Evolutionary conservation across 1,284 basidiomycete species (phyloP).

Genomic region (Cystobasidium pallidum): DNA sequence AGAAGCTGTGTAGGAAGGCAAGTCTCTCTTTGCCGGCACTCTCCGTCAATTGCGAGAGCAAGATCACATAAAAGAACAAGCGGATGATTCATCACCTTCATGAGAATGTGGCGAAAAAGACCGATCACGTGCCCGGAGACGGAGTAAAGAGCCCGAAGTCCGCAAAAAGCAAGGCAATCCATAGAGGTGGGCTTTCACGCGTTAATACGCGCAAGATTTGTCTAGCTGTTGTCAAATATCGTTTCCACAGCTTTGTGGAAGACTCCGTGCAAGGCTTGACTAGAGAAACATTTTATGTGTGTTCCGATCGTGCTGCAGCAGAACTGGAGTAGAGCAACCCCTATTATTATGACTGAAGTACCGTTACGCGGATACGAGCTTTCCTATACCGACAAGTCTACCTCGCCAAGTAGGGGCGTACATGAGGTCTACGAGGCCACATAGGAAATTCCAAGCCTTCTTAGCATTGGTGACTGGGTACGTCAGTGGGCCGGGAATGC

Average conservation of each 20-base stretch:
- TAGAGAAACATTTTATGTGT: no score
- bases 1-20: no score
- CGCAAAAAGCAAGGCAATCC: no score
- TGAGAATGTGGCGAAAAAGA: neutral
- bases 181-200: no score
- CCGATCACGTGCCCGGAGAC: slow-evolving; percentile 30
- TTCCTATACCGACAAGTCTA: slow-evolving; percentile 13
- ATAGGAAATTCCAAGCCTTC: slow-evolving; percentile 24
- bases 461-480: slow-evolving; percentile 17
- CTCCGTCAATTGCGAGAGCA: neutral
- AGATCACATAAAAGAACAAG: neutral
- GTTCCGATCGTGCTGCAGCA: no score
- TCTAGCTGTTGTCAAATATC: no score
- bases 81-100: neutral
- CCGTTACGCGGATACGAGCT: neutral
- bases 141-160: slow-evolving; percentile 53
- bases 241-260: no score
- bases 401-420: slow-evolving; percentile 26
- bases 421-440: slow-evolving; percentile 31
- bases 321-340: no score
- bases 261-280: no score
- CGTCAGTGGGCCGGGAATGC: slow-evolving; percentile 66
- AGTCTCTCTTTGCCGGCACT: neutral
- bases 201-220: no score
- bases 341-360: no score